These are phyloP conservation scores for Elongisporangium anandrum DNA, from an alignment of 352 stramenopile species.

Conservation along the genomic window DNA sequence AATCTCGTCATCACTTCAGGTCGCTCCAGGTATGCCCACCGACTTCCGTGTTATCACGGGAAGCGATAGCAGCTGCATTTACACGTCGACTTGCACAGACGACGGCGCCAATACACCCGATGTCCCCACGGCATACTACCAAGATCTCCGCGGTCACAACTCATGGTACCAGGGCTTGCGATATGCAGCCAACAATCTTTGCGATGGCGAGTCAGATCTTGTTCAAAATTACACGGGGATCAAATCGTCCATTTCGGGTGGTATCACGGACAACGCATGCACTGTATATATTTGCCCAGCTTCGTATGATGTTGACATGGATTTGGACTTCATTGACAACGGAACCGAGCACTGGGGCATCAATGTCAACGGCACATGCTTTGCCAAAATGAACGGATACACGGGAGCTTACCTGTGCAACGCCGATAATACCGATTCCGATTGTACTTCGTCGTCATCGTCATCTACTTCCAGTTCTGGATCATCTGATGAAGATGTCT, in stretches of 20 bases:
- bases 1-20: slow-evolving; percentile 90
- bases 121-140: slow-evolving; percentile 35
- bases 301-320: slow-evolving; percentile 48
- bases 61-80: slow-evolving; percentile 33
- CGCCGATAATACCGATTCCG: slow-evolving; percentile 34
- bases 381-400: slow-evolving; percentile 52
- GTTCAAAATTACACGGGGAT: slow-evolving; percentile 36
- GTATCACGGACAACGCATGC: slow-evolving; percentile 49
- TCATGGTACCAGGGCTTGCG: slow-evolving; percentile 66
- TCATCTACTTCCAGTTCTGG: slow-evolving; percentile 9
- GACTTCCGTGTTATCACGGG: slow-evolving; percentile 37
- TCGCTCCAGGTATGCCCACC: slow-evolving; percentile 63
- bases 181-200: slow-evolving; percentile 62
- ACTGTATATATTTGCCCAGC: slow-evolving; percentile 27
- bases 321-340: slow-evolving; percentile 34
- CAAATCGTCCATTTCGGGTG: slow-evolving; percentile 24
- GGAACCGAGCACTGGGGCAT: slow-evolving; percentile 35
- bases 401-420: slow-evolving; percentile 50
- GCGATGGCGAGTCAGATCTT: slow-evolving; percentile 9
- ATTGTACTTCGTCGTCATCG: slow-evolving; percentile 17
- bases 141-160: slow-evolving; percentile 44
- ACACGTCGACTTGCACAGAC: slow-evolving; percentile 31
- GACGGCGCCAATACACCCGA: slow-evolving; percentile 36
- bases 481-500: slow-evolving; percentile 42
- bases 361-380: slow-evolving; percentile 48